A percentile compares a stretch with the other conserved stretches of the same genome.
Evolutionary conservation across 495 filamentous ascomycete genomes (phyloP).

Genomic region (Parathielavia hyrcaniae): DNA sequence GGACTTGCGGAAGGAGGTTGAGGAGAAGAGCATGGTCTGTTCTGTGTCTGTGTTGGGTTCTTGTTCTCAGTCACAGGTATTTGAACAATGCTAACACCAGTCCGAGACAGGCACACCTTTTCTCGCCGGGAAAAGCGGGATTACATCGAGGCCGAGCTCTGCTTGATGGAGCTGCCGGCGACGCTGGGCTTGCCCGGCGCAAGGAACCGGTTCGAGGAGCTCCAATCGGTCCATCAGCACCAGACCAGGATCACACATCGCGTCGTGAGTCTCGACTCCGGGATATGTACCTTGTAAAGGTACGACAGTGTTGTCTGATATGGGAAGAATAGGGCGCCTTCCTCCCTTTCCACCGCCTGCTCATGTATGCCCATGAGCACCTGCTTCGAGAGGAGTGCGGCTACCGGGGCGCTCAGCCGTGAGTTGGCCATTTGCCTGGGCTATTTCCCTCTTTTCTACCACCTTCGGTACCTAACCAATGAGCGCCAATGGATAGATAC

Average conservation of each 20-base stretch:
- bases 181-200: constrained; percentile 18
- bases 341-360: constrained; percentile 49
- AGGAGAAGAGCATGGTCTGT: too few species aligned
- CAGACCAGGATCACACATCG: constrained; percentile 15
- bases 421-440: neutral
- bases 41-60: too few species aligned
- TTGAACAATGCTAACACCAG: too few species aligned
- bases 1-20: too few species aligned
- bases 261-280: constrained; percentile 23
- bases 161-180: constrained; percentile 19
- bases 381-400: constrained; percentile 41
- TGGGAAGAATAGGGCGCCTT: constrained; percentile 30
- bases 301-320: neutral
- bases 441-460: neutral
- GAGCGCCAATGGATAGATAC: constrained; percentile 40
- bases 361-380: constrained; percentile 40
- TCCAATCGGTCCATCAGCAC: constrained; percentile 20
- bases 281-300: too few species aligned
- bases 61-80: too few species aligned
- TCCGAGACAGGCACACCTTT: constrained; percentile 22
- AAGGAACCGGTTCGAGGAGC: constrained; percentile 21
- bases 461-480: neutral
- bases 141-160: constrained; percentile 24
- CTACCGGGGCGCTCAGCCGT: constrained; percentile 37
- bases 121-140: constrained; percentile 17